Base-by-base conservation (phyloP, 2,329 filamentous ascomycete genomes). In the Cadophora luteo-olivacea region DNA sequence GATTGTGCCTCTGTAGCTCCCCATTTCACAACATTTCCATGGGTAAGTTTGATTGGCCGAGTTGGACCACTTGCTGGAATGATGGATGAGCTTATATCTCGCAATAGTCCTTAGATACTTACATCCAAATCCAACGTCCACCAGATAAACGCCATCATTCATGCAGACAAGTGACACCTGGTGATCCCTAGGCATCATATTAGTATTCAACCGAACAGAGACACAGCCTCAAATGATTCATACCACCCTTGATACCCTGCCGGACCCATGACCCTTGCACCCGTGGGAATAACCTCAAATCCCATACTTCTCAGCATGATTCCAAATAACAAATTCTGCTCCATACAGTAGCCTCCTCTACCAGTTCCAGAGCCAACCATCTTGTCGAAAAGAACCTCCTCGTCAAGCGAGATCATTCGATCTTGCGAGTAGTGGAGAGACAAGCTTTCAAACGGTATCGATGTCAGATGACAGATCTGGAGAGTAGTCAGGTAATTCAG, bases 401-500 rank as follows among this genome's bases (percentile, higher is more conserved):
- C 3, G 69, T 57, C 54, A 36, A 57, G 29, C 4, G 54, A 57
- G 6, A 57, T 36, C 6, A 57, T 22, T 22, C 16, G 54, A 9
- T 57, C 54, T 36, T 33, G 48, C 0, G 78, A 70, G 75, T 88
- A 88, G 75, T 88, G 85, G 8, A 89, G 77, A 2, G 80, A 78
- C 9, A 89, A 78, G 71, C 88, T 88, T 58, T 89, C 86, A 68
- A 87, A 89, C 0, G 86, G 86, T 36, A 88, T 78, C 0, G 80
- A 80, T 0, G 84, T 79, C 65, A 88, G 82, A 70, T 84, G 84
- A 71, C 84, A 77, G 57, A 75, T 69, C 70, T 86, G 80, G 61
- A 83, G 79, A 80, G 48, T 91, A 89, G 89, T 87, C 83, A 68
- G 81, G 82, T 2, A 88, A 90, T 70, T 87, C 91, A 70, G 88